These are phyloP conservation scores for Vitis rotundifolia DNA, from an alignment of 164 flowering plant species.

Conservation along the genomic window DNA sequence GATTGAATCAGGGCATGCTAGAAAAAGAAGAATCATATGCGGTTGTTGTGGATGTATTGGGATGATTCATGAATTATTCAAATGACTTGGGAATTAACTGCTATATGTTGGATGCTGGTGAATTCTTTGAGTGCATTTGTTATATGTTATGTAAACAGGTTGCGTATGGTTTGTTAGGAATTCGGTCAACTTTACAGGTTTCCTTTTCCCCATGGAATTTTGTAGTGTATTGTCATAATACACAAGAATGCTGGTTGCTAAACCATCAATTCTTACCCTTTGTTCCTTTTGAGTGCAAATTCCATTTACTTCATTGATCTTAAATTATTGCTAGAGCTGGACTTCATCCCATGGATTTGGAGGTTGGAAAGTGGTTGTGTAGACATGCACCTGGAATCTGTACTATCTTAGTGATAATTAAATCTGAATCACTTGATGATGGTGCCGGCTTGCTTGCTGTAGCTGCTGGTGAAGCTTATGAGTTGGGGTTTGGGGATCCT, in stretches of 20 bases:
- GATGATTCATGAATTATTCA: too few species aligned
- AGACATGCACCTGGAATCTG: conserved; percentile 70
- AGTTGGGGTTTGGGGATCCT: conserved; percentile 90
- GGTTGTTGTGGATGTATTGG: too few species aligned
- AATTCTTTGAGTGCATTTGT: too few species aligned
- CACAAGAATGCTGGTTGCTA: too few species aligned
- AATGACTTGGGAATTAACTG: too few species aligned
- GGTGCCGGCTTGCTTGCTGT: conserved; percentile 53
- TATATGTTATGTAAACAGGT: too few species aligned
- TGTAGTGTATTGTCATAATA: too few species aligned
- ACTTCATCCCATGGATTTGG: conserved; percentile 81
- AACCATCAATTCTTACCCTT: not conserved
- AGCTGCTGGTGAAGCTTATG: conserved; percentile 70
- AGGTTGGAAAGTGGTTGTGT: conserved; percentile 95
- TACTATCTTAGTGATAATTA: conserved; percentile 76
- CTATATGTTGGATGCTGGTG: too few species aligned
- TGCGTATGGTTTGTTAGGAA: too few species aligned
- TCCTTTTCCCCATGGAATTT: too few species aligned
- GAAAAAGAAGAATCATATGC: too few species aligned
- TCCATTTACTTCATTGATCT: not conserved
- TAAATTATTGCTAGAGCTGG: conserved; percentile 59
- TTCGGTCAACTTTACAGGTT: too few species aligned
- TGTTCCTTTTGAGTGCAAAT: not conserved
- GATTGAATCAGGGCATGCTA: not conserved
- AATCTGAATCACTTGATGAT: conserved; percentile 82